phyloP scores from a whole-genome alignment of 169 alveolate genomes.

The Eimeria praecox region DNA sequence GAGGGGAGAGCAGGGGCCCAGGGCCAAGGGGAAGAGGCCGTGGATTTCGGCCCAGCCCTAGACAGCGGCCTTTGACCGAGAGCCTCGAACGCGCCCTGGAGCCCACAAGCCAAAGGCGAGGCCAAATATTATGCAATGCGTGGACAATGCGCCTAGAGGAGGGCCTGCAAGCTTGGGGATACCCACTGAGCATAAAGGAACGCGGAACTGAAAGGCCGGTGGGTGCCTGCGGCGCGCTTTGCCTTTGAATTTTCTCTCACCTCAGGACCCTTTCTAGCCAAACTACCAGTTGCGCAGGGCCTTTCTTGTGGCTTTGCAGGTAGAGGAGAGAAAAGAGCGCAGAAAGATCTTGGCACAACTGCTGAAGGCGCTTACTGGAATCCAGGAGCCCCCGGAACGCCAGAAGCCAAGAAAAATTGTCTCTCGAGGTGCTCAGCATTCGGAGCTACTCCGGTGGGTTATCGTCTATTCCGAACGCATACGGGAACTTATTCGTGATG shows the following conservation, averaged over 20 bases:
- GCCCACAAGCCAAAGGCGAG: constrained; percentile 44
- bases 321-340: constrained; percentile 56
- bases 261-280: neutral
- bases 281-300: neutral
- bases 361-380: constrained; percentile 46
- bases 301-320: constrained; percentile 3
- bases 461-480: constrained; percentile 62
- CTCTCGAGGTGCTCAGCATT: constrained; percentile 61
- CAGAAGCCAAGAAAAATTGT: constrained; percentile 37
- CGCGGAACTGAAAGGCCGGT: constrained; percentile 71
- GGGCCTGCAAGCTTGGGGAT: constrained; percentile 50
- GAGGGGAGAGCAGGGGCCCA: constrained; percentile 18
- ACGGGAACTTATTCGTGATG: constrained; percentile 33
- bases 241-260: neutral
- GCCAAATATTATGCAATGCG: constrained; percentile 69
- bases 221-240: constrained; percentile 1
- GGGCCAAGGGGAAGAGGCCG: constrained; percentile 68
- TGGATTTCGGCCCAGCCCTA: constrained; percentile 48
- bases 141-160: constrained; percentile 59
- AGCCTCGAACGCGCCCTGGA: constrained; percentile 71
- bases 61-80: constrained; percentile 46
- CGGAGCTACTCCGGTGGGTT: constrained; percentile 64
- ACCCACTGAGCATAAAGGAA: constrained; percentile 69
- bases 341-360: constrained; percentile 62
- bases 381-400: constrained; percentile 54